A percentile compares a stretch with the other conserved stretches of the same genome.
These are phyloP conservation scores for Cordyceps militaris DNA, from an alignment of 2,329 filamentous ascomycete species.

Conservation along the genomic window DNA sequence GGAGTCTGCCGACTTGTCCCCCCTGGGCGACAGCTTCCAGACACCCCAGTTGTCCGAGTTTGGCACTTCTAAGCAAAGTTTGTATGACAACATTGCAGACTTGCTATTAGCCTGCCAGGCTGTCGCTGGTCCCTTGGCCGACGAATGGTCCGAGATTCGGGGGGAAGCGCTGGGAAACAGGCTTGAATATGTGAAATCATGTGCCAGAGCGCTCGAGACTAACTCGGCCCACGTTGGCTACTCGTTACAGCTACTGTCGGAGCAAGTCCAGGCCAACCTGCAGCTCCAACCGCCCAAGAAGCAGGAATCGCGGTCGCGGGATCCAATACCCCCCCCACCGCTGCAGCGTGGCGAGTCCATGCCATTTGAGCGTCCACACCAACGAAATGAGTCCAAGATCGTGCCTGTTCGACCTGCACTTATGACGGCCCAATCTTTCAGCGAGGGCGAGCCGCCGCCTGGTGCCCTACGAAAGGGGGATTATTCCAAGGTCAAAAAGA, in stretches of 20 bases:
- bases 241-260: constrained; percentile 78
- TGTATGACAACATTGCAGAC: constrained; percentile 91
- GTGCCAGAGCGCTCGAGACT: constrained; percentile 73
- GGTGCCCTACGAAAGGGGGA: constrained; percentile 52
- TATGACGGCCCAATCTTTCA: constrained; percentile 55
- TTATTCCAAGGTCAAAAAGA: constrained; percentile 57
- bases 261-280: constrained; percentile 59
- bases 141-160: constrained; percentile 93
- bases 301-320: constrained; percentile 35
- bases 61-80: constrained; percentile 79
- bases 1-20: constrained; percentile 84
- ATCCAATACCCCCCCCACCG: constrained; percentile 41
- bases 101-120: constrained; percentile 81
- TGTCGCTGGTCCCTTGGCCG: constrained; percentile 82
- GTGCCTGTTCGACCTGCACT: constrained; percentile 39
- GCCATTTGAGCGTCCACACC: constrained; percentile 48
- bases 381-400: constrained; percentile 48
- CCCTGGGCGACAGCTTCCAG: constrained; percentile 69
- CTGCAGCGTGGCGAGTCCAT: constrained; percentile 53
- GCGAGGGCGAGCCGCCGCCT: constrained; percentile 48
- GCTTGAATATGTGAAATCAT: constrained; percentile 69
- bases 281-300: constrained; percentile 37
- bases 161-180: constrained; percentile 85
- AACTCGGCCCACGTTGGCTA: constrained; percentile 83
- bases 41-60: constrained; percentile 85